Evolutionary conservation across 176 grass and related monocot genomes (phyloP).

Genomic region (Olyra latifolia): DNA sequence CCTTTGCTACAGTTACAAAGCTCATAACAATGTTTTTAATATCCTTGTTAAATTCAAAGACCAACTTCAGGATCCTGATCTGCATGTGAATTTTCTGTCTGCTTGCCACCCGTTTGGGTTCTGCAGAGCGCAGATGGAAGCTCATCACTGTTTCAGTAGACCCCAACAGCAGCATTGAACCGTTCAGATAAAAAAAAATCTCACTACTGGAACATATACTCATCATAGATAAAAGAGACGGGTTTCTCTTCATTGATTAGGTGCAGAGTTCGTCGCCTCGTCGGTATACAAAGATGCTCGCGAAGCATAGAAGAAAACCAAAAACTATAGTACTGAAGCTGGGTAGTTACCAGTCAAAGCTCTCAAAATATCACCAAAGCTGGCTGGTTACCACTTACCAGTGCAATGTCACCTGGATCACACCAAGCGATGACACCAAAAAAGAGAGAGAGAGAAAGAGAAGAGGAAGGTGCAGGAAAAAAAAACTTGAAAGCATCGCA

Average conservation of each 20-base stretch:
- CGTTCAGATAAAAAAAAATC: no score
- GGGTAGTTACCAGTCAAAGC: background rate
- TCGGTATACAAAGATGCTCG: constrained; percentile 2
- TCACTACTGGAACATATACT: background rate
- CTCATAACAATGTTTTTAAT: no score
- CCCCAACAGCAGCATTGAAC: no score
- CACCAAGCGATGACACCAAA: background rate
- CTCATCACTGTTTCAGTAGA: no score
- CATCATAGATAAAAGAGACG: background rate
- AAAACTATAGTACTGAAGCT: background rate
- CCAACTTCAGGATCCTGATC: no score
- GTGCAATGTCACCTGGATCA: background rate
- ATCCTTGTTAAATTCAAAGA: no score
- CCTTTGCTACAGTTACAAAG: no score
- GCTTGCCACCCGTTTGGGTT: no score
- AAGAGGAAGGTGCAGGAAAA: background rate
- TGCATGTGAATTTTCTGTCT: no score
- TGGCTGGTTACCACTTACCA: background rate
- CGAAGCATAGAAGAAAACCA: background rate
- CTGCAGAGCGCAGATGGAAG: no score
- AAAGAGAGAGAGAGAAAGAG: background rate
- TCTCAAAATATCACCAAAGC: constrained; percentile 14
- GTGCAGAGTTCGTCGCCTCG: background rate
- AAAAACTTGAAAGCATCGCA: background rate
- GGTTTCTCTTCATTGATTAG: background rate